Base-by-base conservation (phyloP, 2,329 filamentous ascomycete genomes). In the Apiospora koreana region DNA sequence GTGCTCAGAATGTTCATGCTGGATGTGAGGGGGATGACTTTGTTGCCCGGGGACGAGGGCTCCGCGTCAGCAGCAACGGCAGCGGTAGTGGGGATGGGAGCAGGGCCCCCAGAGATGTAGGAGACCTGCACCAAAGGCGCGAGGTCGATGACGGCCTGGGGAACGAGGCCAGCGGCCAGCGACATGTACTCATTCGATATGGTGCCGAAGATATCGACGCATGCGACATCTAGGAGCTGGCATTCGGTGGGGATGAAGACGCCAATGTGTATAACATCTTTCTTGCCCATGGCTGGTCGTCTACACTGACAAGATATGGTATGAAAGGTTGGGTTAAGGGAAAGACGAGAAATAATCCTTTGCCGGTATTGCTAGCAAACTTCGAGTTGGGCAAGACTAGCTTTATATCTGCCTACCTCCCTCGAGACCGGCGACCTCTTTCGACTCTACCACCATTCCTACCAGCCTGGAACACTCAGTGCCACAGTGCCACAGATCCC, bases 201-300 rank as follows among this genome's bases (percentile, higher is more conserved):
- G 72, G 79, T 80, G 42, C 79, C 83, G 23, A 89, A 81, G 67
- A 87, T 78, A 76, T 88, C 86, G 68, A 87, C 80, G 66, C 83
- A 83, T 12, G 86, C 86, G 5, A 81, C 74, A 75, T 89, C 87
- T 23, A 88, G 83, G 10, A 86, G 76, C 72, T 89, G 86, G 14
- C 81, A 80, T 1, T 80, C 79, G 2, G 74, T 72, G 1, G 86
- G 85, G 66, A 87, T 79, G 75, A 86, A 87, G 69, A 89, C 85
- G 28, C 86, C 87, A 66, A 88, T 81, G 54, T 77, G 81, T 70
- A 88, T 74, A 14, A 70, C 58, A 42, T 69, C 71, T 54, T 54
- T 65, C 42, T 67, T 28, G 43, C 45, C 69, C 71, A 65, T 72
- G 54, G 21, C n/a, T 21, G 16, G 9, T 23, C 4, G 3, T 10